These are phyloP conservation scores for Dothideomycetes sp. DNA, from an alignment of 2,329 filamentous ascomycete genomes.

Conservation along the genomic window DNA sequence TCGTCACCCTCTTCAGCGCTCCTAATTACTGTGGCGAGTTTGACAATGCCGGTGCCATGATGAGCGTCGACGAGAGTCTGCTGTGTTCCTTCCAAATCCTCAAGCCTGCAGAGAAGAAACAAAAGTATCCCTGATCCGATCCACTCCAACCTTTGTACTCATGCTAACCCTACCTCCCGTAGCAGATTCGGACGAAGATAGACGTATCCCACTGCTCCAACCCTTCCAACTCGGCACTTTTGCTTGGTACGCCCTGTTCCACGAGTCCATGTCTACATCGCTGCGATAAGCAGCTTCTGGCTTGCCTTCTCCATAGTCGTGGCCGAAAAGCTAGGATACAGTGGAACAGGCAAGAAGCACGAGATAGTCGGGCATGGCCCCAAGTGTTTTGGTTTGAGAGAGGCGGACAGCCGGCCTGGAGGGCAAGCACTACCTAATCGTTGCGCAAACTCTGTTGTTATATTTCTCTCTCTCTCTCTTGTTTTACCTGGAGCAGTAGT, in stretches of 20 bases:
- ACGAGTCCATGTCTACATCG: not conserved
- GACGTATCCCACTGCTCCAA: not conserved
- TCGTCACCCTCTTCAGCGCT: slow-evolving; percentile 94
- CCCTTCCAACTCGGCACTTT: not conserved
- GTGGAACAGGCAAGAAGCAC: too few relatives aligned
- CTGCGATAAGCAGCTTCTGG: too few relatives aligned
- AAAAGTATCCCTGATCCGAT: slow-evolving; percentile 66
- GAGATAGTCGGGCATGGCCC: too few relatives aligned
- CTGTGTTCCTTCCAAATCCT: slow-evolving; percentile 99
- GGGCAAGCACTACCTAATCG: too few relatives aligned
- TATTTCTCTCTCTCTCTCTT: too few relatives aligned
- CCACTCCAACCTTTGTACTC: not conserved
- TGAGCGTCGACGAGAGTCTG: slow-evolving; percentile 98
- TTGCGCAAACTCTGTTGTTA: too few relatives aligned
- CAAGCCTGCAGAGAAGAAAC: slow-evolving; percentile 99
- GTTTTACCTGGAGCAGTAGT: too few relatives aligned
- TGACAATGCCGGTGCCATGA: slow-evolving; percentile 98
- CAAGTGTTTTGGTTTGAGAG: too few relatives aligned
- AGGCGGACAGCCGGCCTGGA: too few relatives aligned
- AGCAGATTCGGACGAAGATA: slow-evolving; percentile 13
- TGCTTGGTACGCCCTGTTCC: not conserved
- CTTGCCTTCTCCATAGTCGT: too few relatives aligned
- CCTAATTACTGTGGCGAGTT: slow-evolving; percentile 99
- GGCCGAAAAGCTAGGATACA: too few relatives aligned
- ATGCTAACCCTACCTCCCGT: not conserved